Evolutionary conservation across 768 basidiomycete species (phyloP).

Genomic region (Kwoniella pini): DNA sequence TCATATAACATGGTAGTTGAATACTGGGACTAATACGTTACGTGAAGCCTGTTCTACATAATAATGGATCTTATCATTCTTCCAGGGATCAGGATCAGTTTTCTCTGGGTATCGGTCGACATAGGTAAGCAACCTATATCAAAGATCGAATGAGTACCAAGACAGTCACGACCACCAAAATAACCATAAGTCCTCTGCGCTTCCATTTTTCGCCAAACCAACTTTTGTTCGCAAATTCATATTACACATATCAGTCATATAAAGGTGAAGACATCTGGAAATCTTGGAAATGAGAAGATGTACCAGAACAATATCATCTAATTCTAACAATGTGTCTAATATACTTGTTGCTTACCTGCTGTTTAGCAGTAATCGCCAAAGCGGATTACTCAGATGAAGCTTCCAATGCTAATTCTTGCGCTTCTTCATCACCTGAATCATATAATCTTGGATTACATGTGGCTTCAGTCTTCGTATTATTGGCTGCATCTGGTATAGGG

Average conservation of each 20-base stretch:
- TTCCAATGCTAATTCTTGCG: background rate
- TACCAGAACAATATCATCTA: background rate
- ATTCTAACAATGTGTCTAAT: background rate
- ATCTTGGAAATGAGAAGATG: too few relatives aligned
- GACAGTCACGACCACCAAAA: conserved; percentile 5
- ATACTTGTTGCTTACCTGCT: background rate
- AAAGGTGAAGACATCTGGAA: too few relatives aligned
- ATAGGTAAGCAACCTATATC: too few relatives aligned
- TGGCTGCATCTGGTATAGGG: conserved; percentile 7
- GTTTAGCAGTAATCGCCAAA: conserved; percentile 2
- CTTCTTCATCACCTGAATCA: background rate
- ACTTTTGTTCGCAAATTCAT: too few relatives aligned
- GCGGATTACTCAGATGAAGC: background rate
- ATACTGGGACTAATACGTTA: too few relatives aligned
- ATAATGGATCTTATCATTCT: too few relatives aligned
- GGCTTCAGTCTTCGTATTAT: conserved; percentile 9
- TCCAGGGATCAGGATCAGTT: too few relatives aligned
- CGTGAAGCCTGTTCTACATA: too few relatives aligned
- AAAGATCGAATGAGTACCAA: conserved; percentile 2
- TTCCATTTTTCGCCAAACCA: too few relatives aligned
- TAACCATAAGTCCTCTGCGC: conserved; percentile 5
- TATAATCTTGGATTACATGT: conserved; percentile 8
- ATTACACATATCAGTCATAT: too few relatives aligned
- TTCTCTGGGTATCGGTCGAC: too few relatives aligned
- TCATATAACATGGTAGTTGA: too few relatives aligned